Evolutionary conservation across 2,329 filamentous ascomycete species (phyloP), one percentile per base, ranked within the genome.

Genomic region (Aspergillus pseudonomiae): DNA sequence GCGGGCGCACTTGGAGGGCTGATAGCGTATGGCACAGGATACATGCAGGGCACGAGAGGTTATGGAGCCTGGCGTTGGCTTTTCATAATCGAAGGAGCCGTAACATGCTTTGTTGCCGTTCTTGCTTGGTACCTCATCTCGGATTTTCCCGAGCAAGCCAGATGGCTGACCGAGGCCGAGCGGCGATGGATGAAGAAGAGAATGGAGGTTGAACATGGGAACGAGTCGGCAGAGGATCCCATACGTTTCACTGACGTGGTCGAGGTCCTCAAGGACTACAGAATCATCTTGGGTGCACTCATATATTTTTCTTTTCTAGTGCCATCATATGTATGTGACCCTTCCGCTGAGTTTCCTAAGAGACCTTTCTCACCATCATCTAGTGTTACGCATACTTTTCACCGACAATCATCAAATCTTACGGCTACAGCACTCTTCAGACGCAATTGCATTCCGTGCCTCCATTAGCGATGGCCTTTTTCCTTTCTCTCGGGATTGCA

Each of bases 401-500:
- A 1, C 90, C 91, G 0, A 85, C 86, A 32, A 93, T 93, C 72
- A 87, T 93, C 73, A 78, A 82, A 68, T 85, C 84, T 5, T 92
- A 89, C 73, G 82, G 88, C 48, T 92, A 90, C 77, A 74, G 75
- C 11, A 50, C 46, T 0, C 46, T 50, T 2, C 46, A 50, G 24
- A 84, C 83, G 1, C 83, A 85, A 63, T 71, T 85, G 3, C 82
- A 80, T 65, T 82, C 80, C 28, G 82, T 85, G 11, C 80, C 83
- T 0, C 82, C 88, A 0, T 90, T 87, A 87, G 88, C 86, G 2
- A 90, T 84, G 1, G 90, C 93, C 0, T 97, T 95, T 70, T 90
- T 74, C 4, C 91, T 94, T 70, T 89, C 90, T 30, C 91, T 97
- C 86, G 32, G 89, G 3, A 78, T 93, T 4, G 93, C 93, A 0